Evolutionary conservation across 148 eudicot species (phyloP).

Genomic region (Chenopodium berlandieri): DNA sequence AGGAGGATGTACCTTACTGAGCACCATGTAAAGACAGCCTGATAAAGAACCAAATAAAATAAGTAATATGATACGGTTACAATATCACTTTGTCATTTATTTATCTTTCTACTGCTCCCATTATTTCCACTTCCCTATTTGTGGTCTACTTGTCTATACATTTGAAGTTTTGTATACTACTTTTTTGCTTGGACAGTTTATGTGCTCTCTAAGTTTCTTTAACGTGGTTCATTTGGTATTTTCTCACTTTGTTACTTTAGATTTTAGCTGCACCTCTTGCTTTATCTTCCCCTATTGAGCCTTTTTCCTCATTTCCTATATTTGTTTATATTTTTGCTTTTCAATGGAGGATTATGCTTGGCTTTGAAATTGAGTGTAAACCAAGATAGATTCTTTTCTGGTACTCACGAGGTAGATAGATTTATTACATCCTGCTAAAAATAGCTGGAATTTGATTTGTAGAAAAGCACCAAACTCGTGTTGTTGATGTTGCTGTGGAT

Average conservation of each 20-base stretch:
- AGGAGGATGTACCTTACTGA: background rate
- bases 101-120: too few relatives aligned
- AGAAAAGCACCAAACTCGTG: slow-evolving; percentile 44
- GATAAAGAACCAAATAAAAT: background rate
- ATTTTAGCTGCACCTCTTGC: background rate
- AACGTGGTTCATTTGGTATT: background rate
- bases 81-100: background rate
- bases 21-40: background rate
- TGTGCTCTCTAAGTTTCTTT: background rate
- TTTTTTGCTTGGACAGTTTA: too few relatives aligned
- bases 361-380: too few relatives aligned
- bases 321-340: background rate
- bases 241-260: background rate
- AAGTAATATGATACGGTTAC: background rate
- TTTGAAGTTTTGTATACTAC: too few relatives aligned
- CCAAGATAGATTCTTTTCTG: background rate
- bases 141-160: too few relatives aligned
- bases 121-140: too few relatives aligned
- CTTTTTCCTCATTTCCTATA: background rate
- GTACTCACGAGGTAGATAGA: background rate
- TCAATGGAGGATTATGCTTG: background rate
- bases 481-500: slow-evolving; percentile 60
- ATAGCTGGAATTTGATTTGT: slow-evolving; percentile 16
- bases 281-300: background rate
- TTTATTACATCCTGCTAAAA: background rate